Evolutionary conservation across 345 rosid genomes (phyloP), one percentile per base, ranked within the genome.

Genomic region (Lumnitzera racemosa): DNA sequence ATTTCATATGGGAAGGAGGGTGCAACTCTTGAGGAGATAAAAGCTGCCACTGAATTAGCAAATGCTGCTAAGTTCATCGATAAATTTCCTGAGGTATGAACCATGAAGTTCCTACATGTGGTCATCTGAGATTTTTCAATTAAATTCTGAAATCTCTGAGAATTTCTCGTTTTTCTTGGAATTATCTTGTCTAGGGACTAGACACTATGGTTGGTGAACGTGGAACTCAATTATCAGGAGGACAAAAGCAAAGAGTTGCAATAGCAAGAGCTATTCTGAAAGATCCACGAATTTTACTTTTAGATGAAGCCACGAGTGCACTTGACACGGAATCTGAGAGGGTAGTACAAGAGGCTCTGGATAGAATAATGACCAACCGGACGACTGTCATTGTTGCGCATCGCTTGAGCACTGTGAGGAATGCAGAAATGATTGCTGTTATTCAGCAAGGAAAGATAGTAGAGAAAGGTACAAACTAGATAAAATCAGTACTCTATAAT

Each of bases 141-240:
- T 3, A 27, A 27, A 27, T 27, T 27, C 31, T 27, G 4, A 27
- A 27, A 27, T 27, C 31, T 27, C 31, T 5, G 31, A 5, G 5
- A 27, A 27, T 27, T 27, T 27, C 31, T 27, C 31, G 1, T 27
- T 27, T 27, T 27, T 27, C 31, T 27, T 27, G 31, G 3, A 27
- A 27, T 27, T 0, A 27, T 27, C 31, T 5, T 27, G 31, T 27
- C 31, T 57, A 87, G 77, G 99, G 97, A 49, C 61, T 90, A 25
- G 95, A 86, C 59, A 87, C 97, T 2, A 82, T 82, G 91, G 97
- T 85, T 2, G 99, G 99, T n/a, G 97, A 92, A 68, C 99, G 87
- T 56, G 99, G 99, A 57, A 84, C 91, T 13, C 97, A 85, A 67
- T 86, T 94, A 23, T 90, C 97, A 0, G 99, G 99, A 11, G 99